phyloP scores from a whole-genome alignment of 495 filamentous ascomycete genomes.

The Penicillium crystallinum region DNA sequence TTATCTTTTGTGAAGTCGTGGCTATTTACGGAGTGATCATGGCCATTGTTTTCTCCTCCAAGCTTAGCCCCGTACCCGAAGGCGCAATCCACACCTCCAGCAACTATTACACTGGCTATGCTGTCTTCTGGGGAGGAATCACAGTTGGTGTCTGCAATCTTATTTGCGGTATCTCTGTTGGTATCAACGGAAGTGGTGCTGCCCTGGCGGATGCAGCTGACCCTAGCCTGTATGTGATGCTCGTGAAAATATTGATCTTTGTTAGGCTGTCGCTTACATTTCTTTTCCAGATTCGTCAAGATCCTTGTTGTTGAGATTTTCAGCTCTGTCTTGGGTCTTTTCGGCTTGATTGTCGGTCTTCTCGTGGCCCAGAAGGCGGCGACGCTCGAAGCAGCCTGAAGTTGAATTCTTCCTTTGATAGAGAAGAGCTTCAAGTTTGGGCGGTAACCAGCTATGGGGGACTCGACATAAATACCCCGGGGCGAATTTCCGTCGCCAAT shows the following conservation, averaged over 20 bases:
- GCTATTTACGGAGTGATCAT: constrained; percentile 99
- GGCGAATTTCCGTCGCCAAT: neutral
- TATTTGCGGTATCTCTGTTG: constrained; percentile 93
- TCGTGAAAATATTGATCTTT: constrained; percentile 2
- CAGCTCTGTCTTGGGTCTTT: constrained; percentile 95
- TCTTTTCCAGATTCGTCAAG: constrained; percentile 77
- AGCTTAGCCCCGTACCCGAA: constrained; percentile 55
- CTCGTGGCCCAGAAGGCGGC: constrained; percentile 75
- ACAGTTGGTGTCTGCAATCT: constrained; percentile 94
- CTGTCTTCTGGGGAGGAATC: constrained; percentile 91
- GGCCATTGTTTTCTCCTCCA: constrained; percentile 94
- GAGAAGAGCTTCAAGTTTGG: constrained; percentile 1
- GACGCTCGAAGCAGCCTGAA: constrained; percentile 57
- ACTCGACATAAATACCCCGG: neutral
- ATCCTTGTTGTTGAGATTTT: constrained; percentile 99
- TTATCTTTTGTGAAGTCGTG: constrained; percentile 99
- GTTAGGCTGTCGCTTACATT: constrained; percentile 15
- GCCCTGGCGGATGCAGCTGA: constrained; percentile 95
- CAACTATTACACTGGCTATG: constrained; percentile 93
- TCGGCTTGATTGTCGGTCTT: constrained; percentile 92
- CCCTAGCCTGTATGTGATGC: constrained; percentile 66
- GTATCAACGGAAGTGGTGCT: constrained; percentile 95
- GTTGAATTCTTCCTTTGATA: neutral
- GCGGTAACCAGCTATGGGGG: constrained; percentile 12
- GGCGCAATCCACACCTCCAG: constrained; percentile 55